Base-by-base conservation (phyloP, 2,329 filamentous ascomycete species). In the Colletotrichum sp. region DNA sequence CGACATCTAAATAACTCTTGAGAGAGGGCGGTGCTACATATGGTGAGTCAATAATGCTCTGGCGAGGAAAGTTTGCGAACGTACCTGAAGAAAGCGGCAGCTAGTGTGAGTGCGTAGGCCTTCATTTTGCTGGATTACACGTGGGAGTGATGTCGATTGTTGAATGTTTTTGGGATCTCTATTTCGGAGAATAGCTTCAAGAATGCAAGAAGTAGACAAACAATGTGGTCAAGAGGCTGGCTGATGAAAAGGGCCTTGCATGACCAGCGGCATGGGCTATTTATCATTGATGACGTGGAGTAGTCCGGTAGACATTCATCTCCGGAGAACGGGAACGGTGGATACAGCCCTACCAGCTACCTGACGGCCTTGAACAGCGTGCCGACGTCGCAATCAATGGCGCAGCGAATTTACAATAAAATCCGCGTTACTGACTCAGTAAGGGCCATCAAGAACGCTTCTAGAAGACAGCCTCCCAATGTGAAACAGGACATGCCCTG, bases 1-100 rank as follows among this genome's bases (percentile, higher is more conserved):
- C 69, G 69, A 34, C 69, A 71, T n/a, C 61, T n/a, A 32, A 71
- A 71, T 6, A 58, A 2, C 38, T 71, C 16, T 26, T 66, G 60
- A 16, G 68, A 38, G 1, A 65, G 10, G 7, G 68, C 68, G 8
- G 58, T 8, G 30, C 68, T 71, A n/a, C n/a, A 5, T 1, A 7
- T 5, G 10, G 10, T 28, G 36, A 38, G 52, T 1, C 2, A 43
- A 3, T 58, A 4, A 38, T 15, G 12, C 2, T 10, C 15, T 8
- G 2, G 18, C 3, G 0, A 30, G 8, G 2, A 2, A 13, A 7
- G 0, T 15, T n/a, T 36, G 8, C 15, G 10, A 0, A 60, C 52
- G 3, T 36, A 38, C 66, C 66, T 48, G 8, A 43, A 38, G 52
- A 68, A 4, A 10, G 48, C 52, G 3, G 58, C 16, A 1, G 24